Evolutionary conservation across 306 rosid species (phyloP), one percentile per base, ranked within the genome.

Genomic region (Cicer pinnatifidum): DNA sequence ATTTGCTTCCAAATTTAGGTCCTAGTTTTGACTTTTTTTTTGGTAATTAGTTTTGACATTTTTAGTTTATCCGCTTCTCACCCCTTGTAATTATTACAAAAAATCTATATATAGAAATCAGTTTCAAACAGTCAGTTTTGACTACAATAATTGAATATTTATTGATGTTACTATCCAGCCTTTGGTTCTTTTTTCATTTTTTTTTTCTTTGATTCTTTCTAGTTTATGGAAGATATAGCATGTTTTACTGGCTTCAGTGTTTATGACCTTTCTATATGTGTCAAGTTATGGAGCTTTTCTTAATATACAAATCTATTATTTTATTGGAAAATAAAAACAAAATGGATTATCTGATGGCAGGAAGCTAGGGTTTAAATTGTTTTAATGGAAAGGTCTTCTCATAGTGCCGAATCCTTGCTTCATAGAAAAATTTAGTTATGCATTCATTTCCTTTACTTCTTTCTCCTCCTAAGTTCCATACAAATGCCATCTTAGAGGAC

Each of bases 1-100:
- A 87, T 86, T 82, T 90, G 88, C 96, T 95, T 84, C 90, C 86
- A 76, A 88, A 82, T 87, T 82, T 93, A 86, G 85, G 88, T 90
- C 82, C 89, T 68, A 84, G 82, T 94, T 89, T 89, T 86, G 85
- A 85, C 91, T 86, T 86, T 97, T 97, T 91, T 90, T 28, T 28
- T 28, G 35, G 35, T 28, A 3, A 28, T 28, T 68, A 84, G 82
- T 94, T 89, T 89, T 86, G 85, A 86, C 91, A 86, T 86, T 97
- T 97, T 90, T 90, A 91, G 99, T 95, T 84, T 78, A 86, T 84
- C 90, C 75, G 86, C 73, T 83, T 87, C 97, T 73, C 80, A 65
- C 72, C 85, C 86, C 86, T 72, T 91, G 92, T 84, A 88, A 75
- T 82, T 88, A 82, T 81, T 80, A 80, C 77, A 75, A 57, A 60